Percentiles rank a stretch among this genome's conserved stretches.
These are phyloP conservation scores for Geotrichum cucujoidarum DNA, from an alignment of 1,139 yeast species.

Conservation along the genomic window DNA sequence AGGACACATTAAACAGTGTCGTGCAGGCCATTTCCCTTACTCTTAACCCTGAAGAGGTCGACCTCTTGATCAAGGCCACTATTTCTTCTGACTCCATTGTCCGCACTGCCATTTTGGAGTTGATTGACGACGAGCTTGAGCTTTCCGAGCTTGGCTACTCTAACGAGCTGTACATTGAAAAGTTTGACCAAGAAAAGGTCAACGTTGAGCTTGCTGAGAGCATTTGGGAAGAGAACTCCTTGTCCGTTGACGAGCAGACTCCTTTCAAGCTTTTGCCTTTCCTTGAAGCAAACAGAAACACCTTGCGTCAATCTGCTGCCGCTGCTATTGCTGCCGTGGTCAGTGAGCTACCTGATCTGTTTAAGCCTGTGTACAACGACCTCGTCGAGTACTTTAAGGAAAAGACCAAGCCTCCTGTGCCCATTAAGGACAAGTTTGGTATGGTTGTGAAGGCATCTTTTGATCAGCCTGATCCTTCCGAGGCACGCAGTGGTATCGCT, in stretches of 20 bases:
- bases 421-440: slow-evolving; percentile 73
- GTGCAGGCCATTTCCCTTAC: slow-evolving; percentile 69
- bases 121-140: slow-evolving; percentile 82
- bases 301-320: slow-evolving; percentile 60
- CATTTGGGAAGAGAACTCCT: slow-evolving; percentile 75
- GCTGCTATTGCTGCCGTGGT: slow-evolving; percentile 54
- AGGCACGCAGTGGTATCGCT: slow-evolving; percentile 77
- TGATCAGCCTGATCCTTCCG: slow-evolving; percentile 73
- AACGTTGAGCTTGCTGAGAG: slow-evolving; percentile 66
- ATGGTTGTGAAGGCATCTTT: slow-evolving; percentile 59
- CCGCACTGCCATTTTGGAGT: slow-evolving; percentile 73
- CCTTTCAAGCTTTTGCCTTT: slow-evolving; percentile 24
- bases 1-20: slow-evolving; percentile 72
- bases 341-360: slow-evolving; percentile 33
- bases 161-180: slow-evolving; percentile 71
- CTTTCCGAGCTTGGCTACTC: slow-evolving; percentile 53
- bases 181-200: slow-evolving; percentile 64
- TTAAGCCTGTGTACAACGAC: slow-evolving; percentile 40
- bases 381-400: slow-evolving; percentile 53
- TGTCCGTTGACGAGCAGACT: slow-evolving; percentile 45
- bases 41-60: slow-evolving; percentile 53
- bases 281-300: slow-evolving; percentile 22
- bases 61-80: slow-evolving; percentile 53
- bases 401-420: slow-evolving; percentile 70
- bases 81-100: slow-evolving; percentile 65